A percentile compares a stretch with the other conserved stretches of the same genome.
Evolutionary conservation across 345 rosid species (phyloP).

Genomic region (Alliaria petiolata): DNA sequence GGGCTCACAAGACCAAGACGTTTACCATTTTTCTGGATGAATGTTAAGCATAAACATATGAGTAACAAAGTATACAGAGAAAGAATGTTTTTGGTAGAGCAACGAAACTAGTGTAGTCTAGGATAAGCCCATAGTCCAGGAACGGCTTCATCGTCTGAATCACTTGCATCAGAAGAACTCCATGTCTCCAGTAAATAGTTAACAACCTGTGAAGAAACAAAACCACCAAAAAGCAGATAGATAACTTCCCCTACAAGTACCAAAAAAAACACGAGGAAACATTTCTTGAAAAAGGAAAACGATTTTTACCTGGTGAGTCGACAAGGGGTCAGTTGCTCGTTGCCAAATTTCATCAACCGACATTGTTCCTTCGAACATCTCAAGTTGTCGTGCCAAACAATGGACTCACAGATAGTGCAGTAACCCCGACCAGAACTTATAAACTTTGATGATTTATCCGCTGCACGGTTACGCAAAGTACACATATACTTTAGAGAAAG

Average conservation of each 20-base stretch:
- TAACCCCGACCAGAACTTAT: constrained; percentile 56
- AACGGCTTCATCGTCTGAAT: constrained; percentile 8
- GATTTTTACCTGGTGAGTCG: constrained; percentile 13
- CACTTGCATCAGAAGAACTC: constrained; percentile 16
- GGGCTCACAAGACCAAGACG: neutral
- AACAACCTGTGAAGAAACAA: constrained; percentile 9
- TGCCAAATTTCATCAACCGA: constrained; percentile 1
- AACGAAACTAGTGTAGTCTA: neutral
- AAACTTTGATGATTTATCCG: constrained; percentile 40
- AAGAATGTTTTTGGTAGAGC: neutral
- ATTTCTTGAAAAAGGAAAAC: neutral
- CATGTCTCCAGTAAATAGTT: neutral
- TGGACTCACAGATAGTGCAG: constrained; percentile 41
- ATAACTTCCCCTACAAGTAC: neutral
- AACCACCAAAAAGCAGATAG: neutral
- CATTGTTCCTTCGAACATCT: constrained; percentile 29
- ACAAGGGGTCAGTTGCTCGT: constrained; percentile 11
- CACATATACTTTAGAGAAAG: neutral
- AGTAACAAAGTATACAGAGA: neutral
- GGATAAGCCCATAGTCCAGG: constrained; percentile 26
- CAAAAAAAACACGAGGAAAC: neutral
- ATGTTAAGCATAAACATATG: no score
- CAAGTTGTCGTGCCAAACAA: constrained; percentile 26
- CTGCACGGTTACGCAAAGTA: constrained; percentile 6
- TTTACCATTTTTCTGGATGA: no score